Base-by-base conservation (phyloP, 148 eudicot genomes). In the Chenopodium quinoa region DNA sequence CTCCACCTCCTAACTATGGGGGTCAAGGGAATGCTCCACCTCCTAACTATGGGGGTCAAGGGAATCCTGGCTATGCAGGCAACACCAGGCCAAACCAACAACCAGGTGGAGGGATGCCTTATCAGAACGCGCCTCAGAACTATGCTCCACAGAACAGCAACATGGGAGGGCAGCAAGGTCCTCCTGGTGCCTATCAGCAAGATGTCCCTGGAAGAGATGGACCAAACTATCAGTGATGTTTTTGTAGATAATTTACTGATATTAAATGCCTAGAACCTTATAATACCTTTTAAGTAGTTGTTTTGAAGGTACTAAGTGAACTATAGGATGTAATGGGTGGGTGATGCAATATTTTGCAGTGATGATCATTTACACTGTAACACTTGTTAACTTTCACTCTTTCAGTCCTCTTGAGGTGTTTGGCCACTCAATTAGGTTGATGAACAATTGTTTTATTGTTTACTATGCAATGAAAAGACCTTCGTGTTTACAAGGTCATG, bases 171-270 rank as follows among this genome's bases (percentile, higher is more conserved):
- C 83, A 80, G 22, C 72, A 56, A 3, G 62, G 22, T 56, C 62
- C 80, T 68, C 87, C 64, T 78, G 94, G 85, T 12, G 77, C 82
- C 16, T 82, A 89, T 74, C 93, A 89, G 82, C 75, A 85, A 83
- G 84, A 90, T 74, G 74, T 87, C 78, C 91, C 89, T 4, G 94
- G 93, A 70, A 89, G 97, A 88, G 97, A 91, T 76, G 67, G 62
- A 83, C 88, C 90, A 47, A 77, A 63, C 12, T 22, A 62, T 77
- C 12, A 77, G 54, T 74, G 37, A 74, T 50, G 75, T 46, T 46
- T 14, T 50, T 48, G 77, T 74, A 74, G 77, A 50, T 74, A 50
- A 74, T 13, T 25, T 52, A 16, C 62, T 74, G 20, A 74, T 74
- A 63, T 74, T 48, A 3, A n/a, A 50, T 74, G 77, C 77, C 58